phyloP scores from a whole-genome alignment of 106 monocot genomes.

The Alisma plantagoaquatica region DNA sequence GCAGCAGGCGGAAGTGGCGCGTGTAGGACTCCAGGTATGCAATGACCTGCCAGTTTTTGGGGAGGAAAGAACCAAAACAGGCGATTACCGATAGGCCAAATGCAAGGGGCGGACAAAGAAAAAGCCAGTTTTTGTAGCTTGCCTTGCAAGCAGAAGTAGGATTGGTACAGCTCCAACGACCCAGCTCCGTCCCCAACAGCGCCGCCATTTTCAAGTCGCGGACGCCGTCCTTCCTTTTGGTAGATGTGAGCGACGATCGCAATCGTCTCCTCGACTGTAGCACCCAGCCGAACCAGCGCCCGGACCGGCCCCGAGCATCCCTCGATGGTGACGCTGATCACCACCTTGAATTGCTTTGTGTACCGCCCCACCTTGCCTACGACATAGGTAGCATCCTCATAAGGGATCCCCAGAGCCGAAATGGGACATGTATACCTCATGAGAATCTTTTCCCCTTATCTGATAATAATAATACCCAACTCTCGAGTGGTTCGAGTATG shows the following conservation, averaged over 20 bases:
- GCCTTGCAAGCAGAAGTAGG: constrained; percentile 77
- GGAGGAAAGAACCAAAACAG: too few species aligned
- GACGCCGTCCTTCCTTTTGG: constrained; percentile 52
- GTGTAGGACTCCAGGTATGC: constrained; percentile 6
- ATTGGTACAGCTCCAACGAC: constrained; percentile 65
- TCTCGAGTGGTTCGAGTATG: too few species aligned
- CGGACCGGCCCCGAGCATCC: background rate
- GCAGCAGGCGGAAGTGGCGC: constrained; percentile 5
- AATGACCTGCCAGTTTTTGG: too few species aligned
- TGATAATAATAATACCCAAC: too few species aligned
- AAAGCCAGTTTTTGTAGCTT: too few species aligned
- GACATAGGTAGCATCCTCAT: too few species aligned
- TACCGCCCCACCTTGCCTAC: background rate
- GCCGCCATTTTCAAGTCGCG: constrained; percentile 17
- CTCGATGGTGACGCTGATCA: background rate
- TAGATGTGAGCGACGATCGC: constrained; percentile 37
- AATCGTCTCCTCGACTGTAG: constrained; percentile 64
- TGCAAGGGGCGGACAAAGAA: too few species aligned
- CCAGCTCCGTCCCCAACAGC: constrained; percentile 6
- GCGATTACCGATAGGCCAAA: too few species aligned
- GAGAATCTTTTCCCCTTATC: too few species aligned
- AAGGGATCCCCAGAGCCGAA: too few species aligned
- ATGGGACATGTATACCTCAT: too few species aligned
- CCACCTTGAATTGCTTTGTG: background rate
- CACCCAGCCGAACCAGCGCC: constrained; percentile 33